Evolutionary conservation across 2,329 filamentous ascomycete species (phyloP).

Genomic region (Alternaria consortialis): DNA sequence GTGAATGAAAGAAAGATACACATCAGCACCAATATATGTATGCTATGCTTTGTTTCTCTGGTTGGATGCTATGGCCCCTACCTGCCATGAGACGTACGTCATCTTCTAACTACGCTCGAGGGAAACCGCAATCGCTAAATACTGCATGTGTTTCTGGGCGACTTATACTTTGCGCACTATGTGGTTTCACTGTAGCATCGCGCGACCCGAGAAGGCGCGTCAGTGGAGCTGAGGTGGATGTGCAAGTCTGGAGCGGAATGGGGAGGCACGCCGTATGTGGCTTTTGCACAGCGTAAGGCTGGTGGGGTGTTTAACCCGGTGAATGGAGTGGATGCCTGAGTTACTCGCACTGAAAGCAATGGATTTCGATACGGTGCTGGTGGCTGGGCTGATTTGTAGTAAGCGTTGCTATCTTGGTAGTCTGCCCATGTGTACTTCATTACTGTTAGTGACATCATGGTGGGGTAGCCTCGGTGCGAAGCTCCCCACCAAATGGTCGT

Average conservation of each 20-base stretch:
- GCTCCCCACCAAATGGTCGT: slow-evolving; percentile 17
- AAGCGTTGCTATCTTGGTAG: neutral
- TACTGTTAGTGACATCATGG: slow-evolving; percentile 28
- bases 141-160: too few relatives aligned
- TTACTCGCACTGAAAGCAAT: neutral
- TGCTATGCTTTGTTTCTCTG: too few relatives aligned
- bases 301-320: neutral
- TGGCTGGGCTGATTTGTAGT: neutral
- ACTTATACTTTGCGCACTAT: too few relatives aligned
- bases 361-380: neutral
- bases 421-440: neutral
- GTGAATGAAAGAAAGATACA: too few relatives aligned
- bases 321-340: too few relatives aligned
- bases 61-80: too few relatives aligned
- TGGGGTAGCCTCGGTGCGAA: slow-evolving; percentile 24
- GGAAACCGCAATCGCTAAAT: too few relatives aligned
- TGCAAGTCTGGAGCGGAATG: neutral
- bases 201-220: too few relatives aligned
- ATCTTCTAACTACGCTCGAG: too few relatives aligned
- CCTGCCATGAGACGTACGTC: too few relatives aligned
- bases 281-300: neutral
- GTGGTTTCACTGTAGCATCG: too few relatives aligned
- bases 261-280: neutral
- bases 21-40: too few relatives aligned
- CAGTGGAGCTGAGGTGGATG: neutral